These are phyloP conservation scores for Flueggea neowawraea DNA, from an alignment of 441 rosid genomes.

Conservation along the genomic window DNA sequence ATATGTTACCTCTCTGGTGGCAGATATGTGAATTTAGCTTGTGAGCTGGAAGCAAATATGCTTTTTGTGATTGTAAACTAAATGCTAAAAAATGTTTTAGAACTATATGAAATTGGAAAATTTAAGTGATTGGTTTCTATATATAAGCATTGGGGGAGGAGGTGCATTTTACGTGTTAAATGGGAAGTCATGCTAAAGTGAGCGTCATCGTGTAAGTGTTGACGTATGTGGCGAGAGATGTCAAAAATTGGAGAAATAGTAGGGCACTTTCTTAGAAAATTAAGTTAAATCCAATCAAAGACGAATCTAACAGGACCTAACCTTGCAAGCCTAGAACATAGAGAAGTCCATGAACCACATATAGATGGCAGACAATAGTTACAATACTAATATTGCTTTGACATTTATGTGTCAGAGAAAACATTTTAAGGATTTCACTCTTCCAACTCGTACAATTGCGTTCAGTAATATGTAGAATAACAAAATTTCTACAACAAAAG, in stretches of 20 bases:
- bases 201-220: conserved; percentile 28
- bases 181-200: conserved; percentile 14
- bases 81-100: neutral
- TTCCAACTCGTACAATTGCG: too few relatives aligned
- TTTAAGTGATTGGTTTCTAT: too few relatives aligned
- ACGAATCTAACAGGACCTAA: too few relatives aligned
- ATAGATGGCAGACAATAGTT: too few relatives aligned
- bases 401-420: too few relatives aligned
- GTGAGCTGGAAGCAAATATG: neutral
- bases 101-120: neutral
- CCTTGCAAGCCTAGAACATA: too few relatives aligned
- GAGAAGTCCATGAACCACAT: too few relatives aligned
- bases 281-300: too few relatives aligned
- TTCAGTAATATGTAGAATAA: too few relatives aligned
- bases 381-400: too few relatives aligned
- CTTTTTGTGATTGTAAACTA: neutral
- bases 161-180: conserved; percentile 13
- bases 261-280: conserved; percentile 3
- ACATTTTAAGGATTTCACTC: too few relatives aligned
- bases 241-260: neutral
- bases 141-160: conserved; percentile 13
- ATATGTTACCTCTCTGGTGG: conserved; percentile 10
- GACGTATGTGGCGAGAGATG: conserved; percentile 13
- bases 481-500: too few relatives aligned
- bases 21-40: neutral